Base-by-base conservation (phyloP, 2,329 filamentous ascomycete species). In the Aurifilum marmelostoma region DNA sequence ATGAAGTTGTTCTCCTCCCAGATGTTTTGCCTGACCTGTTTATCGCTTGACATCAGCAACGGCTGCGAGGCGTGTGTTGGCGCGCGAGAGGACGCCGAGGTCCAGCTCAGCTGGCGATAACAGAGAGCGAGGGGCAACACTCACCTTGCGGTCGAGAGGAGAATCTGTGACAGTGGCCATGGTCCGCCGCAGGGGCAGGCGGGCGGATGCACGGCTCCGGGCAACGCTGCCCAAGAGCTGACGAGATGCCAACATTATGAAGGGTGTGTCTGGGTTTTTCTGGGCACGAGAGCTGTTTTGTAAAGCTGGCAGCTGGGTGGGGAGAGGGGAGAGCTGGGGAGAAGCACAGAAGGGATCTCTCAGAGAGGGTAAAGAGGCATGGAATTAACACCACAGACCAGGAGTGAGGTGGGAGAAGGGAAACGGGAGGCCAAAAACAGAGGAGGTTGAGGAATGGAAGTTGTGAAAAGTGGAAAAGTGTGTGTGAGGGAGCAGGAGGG, bases 1-100 rank as follows among this genome's bases (percentile, higher is more conserved):
- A 98, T 97, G 87, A 93, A 97, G 88, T 97, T 96, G 82, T 88
- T 89, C 82, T 94, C 92, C 84, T 99, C 96, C 87, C 90, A 93
- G 85, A 93, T 97, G 87, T 95, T 97, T 88, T 98, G 97, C 83
- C 91, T 92, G 82, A 99, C 87, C 87, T 89, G 71, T 73, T 64
- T 24, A 67, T 50, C 37, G n/a, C 43, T 54, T 62, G 63, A 65
- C 66, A 60, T 72, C 67, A 71, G 68, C 66, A 65, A 61, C 50
- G 58, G 63, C 41, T 62, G 50, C 43, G n/a, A 37, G 12, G 43
- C 5, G 34, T 37, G 24, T 24, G 24, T 4, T 16, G n/a, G 27
- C 32, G 43, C 41, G 39, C 18, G 52, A 18, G 27, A 37, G 34
- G 32, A 21, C 32, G 43, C 60, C n/a, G 11, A 65, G 62, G 54